phyloP scores from a whole-genome alignment of 2,329 filamentous ascomycete species.

The Thielaviopsis musarum region DNA sequence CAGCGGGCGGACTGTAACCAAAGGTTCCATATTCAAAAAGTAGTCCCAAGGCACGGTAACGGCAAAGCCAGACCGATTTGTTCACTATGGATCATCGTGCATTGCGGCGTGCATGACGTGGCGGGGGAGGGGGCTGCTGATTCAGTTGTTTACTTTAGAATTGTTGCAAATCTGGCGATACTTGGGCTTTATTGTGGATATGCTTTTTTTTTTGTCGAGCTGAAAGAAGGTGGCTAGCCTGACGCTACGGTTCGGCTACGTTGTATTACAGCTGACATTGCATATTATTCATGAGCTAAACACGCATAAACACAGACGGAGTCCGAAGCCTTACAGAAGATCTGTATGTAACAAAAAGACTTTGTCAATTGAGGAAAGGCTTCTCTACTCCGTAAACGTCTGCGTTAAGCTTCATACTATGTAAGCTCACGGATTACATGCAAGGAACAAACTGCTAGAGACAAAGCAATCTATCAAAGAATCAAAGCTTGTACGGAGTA shows the following conservation, averaged over 20 bases:
- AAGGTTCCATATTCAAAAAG: neutral
- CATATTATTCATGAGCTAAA: neutral
- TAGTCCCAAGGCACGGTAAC: neutral
- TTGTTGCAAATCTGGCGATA: neutral
- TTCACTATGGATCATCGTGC: neutral
- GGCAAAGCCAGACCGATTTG: neutral
- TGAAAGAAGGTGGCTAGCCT: constrained; percentile 21
- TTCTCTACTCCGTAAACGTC: too few relatives aligned
- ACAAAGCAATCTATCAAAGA: neutral
- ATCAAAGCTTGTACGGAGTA: neutral
- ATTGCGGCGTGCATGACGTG: neutral
- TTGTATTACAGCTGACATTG: neutral
- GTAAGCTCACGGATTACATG: neutral
- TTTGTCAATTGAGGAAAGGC: too few relatives aligned
- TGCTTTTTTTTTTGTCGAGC: neutral
- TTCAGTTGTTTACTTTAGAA: neutral
- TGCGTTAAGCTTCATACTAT: too few relatives aligned
- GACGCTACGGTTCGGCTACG: constrained; percentile 24
- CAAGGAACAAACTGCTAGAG: neutral
- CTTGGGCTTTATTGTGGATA: neutral
- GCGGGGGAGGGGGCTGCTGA: neutral
- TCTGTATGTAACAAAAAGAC: neutral
- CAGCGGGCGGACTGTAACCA: neutral
- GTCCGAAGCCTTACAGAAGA: constrained; percentile 15
- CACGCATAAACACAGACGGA: constrained; percentile 11